Evolutionary conservation across 169 alveolate species (phyloP), one percentile per base, ranked within the genome.

Genomic region (Ichthyophthirius multifiliis): DNA sequence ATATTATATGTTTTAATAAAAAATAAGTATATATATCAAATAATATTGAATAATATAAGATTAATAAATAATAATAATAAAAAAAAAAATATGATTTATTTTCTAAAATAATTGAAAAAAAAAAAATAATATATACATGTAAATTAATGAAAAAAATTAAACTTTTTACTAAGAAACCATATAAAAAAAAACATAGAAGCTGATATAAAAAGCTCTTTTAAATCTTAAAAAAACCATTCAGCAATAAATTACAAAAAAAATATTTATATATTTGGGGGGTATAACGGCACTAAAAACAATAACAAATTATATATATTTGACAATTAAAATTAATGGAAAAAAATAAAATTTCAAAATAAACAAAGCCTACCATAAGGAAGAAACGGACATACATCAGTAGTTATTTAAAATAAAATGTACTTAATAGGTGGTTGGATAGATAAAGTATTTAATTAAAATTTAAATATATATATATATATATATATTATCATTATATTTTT

Each of bases 321-420:
- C 76, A 64, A 80, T 18, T 88, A 80, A 30, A 83, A 74, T 31
- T 37, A 37, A 12, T 64, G 78, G 47, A 82, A 87, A 75, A 48
- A 82, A 12, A 55, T 76, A 15, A 76, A 64, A 31, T 55, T 55
- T 23, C 13, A 18, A 10, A 55, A 23, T 27, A 67, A 81, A 3
- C 65, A 85, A 43, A 92, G 74, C 23, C 76, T 47, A 39, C 96
- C 96, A 15, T 65, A 63, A 15, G 95, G 94, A 5, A 79, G 96
- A 76, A 93, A 93, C 76, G 96, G 96, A 18, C 96, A 93, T 76
- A 90, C 96, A 9, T 94, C 96, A n/a, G 90, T 95, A 30, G 82
- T 93, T 1, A 80, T 90, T 20, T 90, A 86, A 5, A 75, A 79
- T 78, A 81, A 79, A 43, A 48, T 93, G 48, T 90, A 82, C 64